Evolutionary conservation across 2,329 filamentous ascomycete genomes (phyloP), one percentile per base, ranked within the genome.

Genomic region (Sporothrix phasma): DNA sequence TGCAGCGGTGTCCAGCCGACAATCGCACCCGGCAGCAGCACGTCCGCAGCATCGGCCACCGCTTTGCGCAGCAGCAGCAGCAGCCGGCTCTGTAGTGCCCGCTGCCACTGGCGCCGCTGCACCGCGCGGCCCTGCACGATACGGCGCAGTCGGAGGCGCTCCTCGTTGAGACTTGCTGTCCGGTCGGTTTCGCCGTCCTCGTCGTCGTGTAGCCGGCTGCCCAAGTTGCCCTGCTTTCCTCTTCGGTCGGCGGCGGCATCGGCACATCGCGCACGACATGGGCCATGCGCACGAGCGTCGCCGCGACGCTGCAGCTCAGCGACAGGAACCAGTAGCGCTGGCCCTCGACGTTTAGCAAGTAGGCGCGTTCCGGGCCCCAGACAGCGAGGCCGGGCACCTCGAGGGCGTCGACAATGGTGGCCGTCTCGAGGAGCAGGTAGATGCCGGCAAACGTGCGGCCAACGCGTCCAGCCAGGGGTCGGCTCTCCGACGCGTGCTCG

Each of bases 311-410:
- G 65, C 81, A 80, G 11, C 75, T 75, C 24, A 90, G 75, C 0
- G 81, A 81, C 45, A 85, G 82, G 67, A 90, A 82, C 88, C 88
- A 92, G 73, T 88, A 86, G 61, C 84, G 81, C 74, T 88, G 84
- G 0, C 82, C 83, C 74, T 90, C 85, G 24, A 80, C 66, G 53
- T 83, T 77, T 3, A 88, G 69, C 29, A 67, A 69, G n/a, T 69
- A 69, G 17, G 80, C 79, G 72, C 76, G 71, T 43, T 78, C 79
- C 1, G 80, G 69, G 0, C 79, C 80, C 75, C 87, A 85, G 13
- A 83, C 72, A 54, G 81, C 75, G 67, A 84, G 67, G 62, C 75
- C 76, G 47, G 74, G 69, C 19, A 81, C 71, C 19, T 70, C 71
- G 59, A 79, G 68, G 29, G 79, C 73, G 75, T 88, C 79, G 66